Conservation (phyloP, 2,329 filamentous ascomycete species). For the Epichloe coenophiala region DNA sequence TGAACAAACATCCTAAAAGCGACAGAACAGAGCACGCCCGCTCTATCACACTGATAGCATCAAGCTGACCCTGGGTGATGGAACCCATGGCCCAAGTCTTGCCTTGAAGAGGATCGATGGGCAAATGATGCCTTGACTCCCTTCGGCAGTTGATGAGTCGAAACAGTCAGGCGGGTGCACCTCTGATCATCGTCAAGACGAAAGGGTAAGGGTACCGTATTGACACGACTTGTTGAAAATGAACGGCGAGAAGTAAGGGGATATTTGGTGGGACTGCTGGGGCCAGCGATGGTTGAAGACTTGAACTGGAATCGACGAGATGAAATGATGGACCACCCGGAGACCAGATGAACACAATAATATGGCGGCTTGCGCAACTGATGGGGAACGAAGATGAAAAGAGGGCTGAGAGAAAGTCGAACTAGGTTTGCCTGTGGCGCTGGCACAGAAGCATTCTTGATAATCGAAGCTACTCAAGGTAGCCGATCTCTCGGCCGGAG, state of each 20-base stretch:
- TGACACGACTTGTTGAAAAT: neutral
- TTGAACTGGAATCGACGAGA: neutral
- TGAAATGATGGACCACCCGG: neutral
- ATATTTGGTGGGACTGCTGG: neutral
- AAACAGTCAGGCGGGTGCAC: neutral
- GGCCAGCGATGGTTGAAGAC: neutral
- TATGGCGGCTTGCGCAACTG: neutral
- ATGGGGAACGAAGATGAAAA: neutral
- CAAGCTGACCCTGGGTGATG: slow-evolving; percentile 25
- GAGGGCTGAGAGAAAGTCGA: neutral
- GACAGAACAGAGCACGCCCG: slow-evolving; percentile 58
- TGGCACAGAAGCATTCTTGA: neutral
- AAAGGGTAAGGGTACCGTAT: neutral
- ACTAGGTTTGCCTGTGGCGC: neutral
- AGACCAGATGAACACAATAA: neutral
- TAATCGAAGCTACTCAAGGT: neutral
- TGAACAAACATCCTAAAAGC: slow-evolving; percentile 55
- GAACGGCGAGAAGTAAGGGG: neutral
- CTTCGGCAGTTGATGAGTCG: neutral
- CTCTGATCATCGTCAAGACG: neutral
- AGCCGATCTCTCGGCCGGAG: neutral
- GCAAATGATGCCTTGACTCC: neutral
- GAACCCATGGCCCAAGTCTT: neutral
- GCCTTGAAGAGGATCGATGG: neutral
- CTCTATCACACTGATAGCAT: slow-evolving; percentile 48